phyloP scores from a whole-genome alignment of 352 stramenopile species.

The Phytopythium helicoides region DNA sequence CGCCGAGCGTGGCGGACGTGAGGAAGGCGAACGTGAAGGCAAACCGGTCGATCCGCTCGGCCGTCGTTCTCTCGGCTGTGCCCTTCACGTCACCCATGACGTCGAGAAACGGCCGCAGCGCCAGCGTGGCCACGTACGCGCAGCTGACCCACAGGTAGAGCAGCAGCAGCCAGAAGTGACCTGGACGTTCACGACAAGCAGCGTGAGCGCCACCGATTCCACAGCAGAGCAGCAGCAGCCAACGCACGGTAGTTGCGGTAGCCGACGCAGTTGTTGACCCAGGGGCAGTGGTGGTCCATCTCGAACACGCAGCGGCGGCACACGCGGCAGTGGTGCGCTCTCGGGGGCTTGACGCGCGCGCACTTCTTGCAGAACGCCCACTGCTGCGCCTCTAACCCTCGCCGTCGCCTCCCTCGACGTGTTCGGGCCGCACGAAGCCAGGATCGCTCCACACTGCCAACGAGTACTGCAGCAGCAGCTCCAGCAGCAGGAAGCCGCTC shows the following conservation, averaged over 20 bases:
- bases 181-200: conserved; percentile 5
- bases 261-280: conserved; percentile 98
- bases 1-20: conserved; percentile 25
- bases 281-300: conserved; percentile 98
- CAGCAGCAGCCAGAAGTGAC: conserved; percentile 48
- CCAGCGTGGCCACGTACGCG: conserved; percentile 35
- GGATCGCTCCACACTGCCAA: conserved; percentile 38
- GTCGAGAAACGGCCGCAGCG: conserved; percentile 25
- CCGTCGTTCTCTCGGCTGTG: background rate
- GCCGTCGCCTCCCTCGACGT: background rate
- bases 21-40: conserved; percentile 37
- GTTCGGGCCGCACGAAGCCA: conserved; percentile 22
- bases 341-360: conserved; percentile 18
- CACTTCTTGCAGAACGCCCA: conserved; percentile 24
- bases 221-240: background rate
- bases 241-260: conserved; percentile 89
- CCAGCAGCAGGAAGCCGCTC: conserved; percentile 28
- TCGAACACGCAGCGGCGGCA: conserved; percentile 91
- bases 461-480: conserved; percentile 42
- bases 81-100: conserved; percentile 5
- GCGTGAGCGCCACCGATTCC: background rate
- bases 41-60: conserved; percentile 23
- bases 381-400: no score
- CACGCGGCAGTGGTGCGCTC: conserved; percentile 68
- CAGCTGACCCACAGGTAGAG: conserved; percentile 47